Percentiles rank a stretch among this genome's conserved stretches.
Evolutionary conservation across 108 stramenopile genomes (phyloP).

Genomic region (Fragilaria radians): DNA sequence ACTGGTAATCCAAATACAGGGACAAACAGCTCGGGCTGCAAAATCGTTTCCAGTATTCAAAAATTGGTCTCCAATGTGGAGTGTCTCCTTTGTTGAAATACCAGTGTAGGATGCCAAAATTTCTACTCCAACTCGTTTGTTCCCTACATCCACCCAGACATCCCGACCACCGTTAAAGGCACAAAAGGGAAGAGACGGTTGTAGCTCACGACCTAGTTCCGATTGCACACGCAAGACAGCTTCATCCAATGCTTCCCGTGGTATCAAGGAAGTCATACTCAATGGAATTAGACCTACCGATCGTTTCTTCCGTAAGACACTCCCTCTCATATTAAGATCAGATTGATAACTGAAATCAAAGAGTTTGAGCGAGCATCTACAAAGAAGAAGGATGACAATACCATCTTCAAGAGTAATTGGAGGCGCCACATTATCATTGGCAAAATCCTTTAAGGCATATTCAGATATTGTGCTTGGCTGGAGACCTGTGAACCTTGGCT

Average conservation of each 20-base stretch:
- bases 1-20: conserved; percentile 89
- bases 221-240: conserved; percentile 72
- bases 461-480: no score
- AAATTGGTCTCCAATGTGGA: conserved; percentile 92
- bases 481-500: no score
- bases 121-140: conserved; percentile 88
- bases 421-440: no score
- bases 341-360: no score
- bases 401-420: no score
- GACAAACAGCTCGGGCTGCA: conserved; percentile 76
- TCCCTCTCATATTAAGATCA: conserved; percentile 65
- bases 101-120: conserved; percentile 75
- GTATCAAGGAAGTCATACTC: conserved; percentile 41
- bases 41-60: conserved; percentile 90
- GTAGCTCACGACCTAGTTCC: conserved; percentile 16
- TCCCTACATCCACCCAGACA: conserved; percentile 91
- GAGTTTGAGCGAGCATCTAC: no score
- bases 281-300: conserved; percentile 78
- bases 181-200: conserved; percentile 70
- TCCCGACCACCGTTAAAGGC: conserved; percentile 92
- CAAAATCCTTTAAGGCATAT: no score
- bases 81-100: conserved; percentile 51
- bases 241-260: conserved; percentile 87
- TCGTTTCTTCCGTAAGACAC: conserved; percentile 80
- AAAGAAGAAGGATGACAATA: no score